Percentiles rank a stretch among this genome's conserved stretches.
These are phyloP conservation scores for Crithidia fasciculata DNA, from an alignment of 208 protist species.

Conservation along the genomic window DNA sequence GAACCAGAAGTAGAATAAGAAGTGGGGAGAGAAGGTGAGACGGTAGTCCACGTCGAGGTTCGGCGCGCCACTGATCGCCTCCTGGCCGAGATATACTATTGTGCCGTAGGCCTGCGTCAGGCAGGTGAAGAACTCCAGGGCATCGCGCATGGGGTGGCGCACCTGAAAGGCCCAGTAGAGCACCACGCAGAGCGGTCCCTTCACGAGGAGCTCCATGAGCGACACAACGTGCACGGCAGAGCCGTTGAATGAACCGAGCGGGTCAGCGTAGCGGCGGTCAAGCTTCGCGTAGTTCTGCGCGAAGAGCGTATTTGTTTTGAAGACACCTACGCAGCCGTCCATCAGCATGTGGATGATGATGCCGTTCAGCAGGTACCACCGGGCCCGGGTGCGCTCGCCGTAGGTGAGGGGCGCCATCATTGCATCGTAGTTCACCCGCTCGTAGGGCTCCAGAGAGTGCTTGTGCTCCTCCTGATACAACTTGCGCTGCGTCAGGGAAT, in stretches of 20 bases:
- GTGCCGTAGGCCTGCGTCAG: constrained; percentile 75
- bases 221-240: constrained; percentile 70
- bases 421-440: constrained; percentile 30
- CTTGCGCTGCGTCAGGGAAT: constrained; percentile 23
- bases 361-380: constrained; percentile 85
- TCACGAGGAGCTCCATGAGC: constrained; percentile 62
- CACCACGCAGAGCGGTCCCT: constrained; percentile 70
- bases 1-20: constrained; percentile 77
- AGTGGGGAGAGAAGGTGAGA: constrained; percentile 51
- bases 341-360: constrained; percentile 76
- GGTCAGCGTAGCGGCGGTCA: constrained; percentile 62
- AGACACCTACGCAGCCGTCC: constrained; percentile 72
- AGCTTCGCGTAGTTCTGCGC: constrained; percentile 72
- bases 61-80: constrained; percentile 58
- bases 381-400: constrained; percentile 59
- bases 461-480: constrained; percentile 20
- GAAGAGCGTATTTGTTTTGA: constrained; percentile 65
- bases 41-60: constrained; percentile 74
- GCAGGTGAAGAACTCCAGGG: constrained; percentile 76
- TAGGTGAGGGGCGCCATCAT: constrained; percentile 46
- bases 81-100: constrained; percentile 66
- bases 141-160: constrained; percentile 57
- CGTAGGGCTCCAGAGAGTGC: constrained; percentile 1
- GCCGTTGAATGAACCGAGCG: constrained; percentile 48
- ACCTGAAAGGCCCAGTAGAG: constrained; percentile 66